These are phyloP conservation scores for Teunomyces panamensis DNA, from an alignment of 805 yeast species.

Conservation along the genomic window DNA sequence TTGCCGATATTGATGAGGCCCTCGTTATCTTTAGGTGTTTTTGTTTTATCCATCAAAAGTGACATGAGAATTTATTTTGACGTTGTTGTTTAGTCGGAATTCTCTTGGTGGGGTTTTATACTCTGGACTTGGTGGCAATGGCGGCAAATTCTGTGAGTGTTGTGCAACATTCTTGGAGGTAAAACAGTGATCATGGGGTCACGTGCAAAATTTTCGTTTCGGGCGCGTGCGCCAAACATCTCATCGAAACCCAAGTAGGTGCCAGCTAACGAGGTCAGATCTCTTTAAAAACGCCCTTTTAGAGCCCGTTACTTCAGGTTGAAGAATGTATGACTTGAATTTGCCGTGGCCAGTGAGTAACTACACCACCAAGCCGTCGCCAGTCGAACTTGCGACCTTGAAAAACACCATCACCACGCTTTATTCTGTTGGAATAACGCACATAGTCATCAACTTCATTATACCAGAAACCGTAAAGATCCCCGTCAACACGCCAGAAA, in stretches of 20 bases:
- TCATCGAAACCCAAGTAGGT: neutral
- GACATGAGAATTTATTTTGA: constrained; percentile 3
- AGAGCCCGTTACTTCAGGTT: too few species aligned
- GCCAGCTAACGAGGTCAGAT: too few species aligned
- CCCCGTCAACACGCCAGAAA: constrained; percentile 40
- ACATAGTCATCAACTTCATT: constrained; percentile 70
- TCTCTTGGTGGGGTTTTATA: neutral
- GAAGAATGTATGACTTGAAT: constrained; percentile 54
- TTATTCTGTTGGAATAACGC: constrained; percentile 66
- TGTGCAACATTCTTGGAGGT: too few species aligned
- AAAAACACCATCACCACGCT: constrained; percentile 52
- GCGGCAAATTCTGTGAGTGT: constrained; percentile 2
- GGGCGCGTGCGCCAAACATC: neutral
- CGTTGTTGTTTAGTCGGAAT: neutral
- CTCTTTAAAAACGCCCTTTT: too few species aligned
- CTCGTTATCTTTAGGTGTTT: constrained; percentile 20
- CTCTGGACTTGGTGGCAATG: constrained; percentile 12
- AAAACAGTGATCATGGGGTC: too few species aligned
- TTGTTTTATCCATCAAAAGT: constrained; percentile 19
- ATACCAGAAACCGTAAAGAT: constrained; percentile 51
- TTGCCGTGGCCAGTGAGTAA: constrained; percentile 66
- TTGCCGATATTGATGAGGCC: constrained; percentile 56
- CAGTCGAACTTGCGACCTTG: constrained; percentile 41
- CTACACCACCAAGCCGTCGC: constrained; percentile 42
- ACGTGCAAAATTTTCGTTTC: too few species aligned